Evolutionary conservation across 116 monocot genomes (phyloP).

Genomic region (Cymodocea nodosa): DNA sequence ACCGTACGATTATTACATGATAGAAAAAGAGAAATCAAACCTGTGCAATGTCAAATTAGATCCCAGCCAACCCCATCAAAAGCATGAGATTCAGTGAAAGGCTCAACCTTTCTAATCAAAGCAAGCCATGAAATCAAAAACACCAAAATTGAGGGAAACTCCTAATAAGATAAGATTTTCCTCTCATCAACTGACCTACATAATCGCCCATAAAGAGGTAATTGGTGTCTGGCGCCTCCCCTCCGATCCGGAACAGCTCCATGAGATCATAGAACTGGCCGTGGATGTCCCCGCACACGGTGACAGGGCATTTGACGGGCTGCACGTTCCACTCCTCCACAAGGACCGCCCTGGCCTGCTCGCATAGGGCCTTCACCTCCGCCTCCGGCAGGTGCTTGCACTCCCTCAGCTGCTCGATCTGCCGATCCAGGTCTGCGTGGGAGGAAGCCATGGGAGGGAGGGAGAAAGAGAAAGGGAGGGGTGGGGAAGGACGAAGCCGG

Average conservation of each 20-base stretch:
- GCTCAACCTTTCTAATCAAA: too few relatives aligned
- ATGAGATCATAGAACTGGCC: slow-evolving; percentile 72
- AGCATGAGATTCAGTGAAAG: too few relatives aligned
- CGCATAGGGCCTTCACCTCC: slow-evolving; percentile 66
- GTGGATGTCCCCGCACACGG: slow-evolving; percentile 65
- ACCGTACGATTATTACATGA: too few relatives aligned
- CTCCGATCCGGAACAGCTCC: slow-evolving; percentile 63
- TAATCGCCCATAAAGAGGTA: slow-evolving; percentile 86
- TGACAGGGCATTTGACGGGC: slow-evolving; percentile 59
- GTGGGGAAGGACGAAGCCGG: too few relatives aligned
- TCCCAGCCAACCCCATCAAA: too few relatives aligned
- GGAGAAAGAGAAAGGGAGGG: too few relatives aligned
- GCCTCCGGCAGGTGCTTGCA: slow-evolving; percentile 62
- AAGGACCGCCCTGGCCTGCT: slow-evolving; percentile 46
- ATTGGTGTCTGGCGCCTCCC: slow-evolving; percentile 64
- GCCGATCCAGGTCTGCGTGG: slow-evolving; percentile 63
- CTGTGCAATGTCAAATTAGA: too few relatives aligned
- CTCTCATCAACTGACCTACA: slow-evolving; percentile 25
- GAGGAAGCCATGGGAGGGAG: slow-evolving; percentile 2
- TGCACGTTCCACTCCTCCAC: slow-evolving; percentile 70
- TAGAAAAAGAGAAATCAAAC: too few relatives aligned
- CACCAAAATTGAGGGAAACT: neutral
- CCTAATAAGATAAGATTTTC: neutral
- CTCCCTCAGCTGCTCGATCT: slow-evolving; percentile 64
- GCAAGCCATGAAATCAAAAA: neutral